Evolutionary conservation across 768 basidiomycete genomes (phyloP), one percentile per base, ranked within the genome.

Genomic region (Tephrocybe sp.): DNA sequence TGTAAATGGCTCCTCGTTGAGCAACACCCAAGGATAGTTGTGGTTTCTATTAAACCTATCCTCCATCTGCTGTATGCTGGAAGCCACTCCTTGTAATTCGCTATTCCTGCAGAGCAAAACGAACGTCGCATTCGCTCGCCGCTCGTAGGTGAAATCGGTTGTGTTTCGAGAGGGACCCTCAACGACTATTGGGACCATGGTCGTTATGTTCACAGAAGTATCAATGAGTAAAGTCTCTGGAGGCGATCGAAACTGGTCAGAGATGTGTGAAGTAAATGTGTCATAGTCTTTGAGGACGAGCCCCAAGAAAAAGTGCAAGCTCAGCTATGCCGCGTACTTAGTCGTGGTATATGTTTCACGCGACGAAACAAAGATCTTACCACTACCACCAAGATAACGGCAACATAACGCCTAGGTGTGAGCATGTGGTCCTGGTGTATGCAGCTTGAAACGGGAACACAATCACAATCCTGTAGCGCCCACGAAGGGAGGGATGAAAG

Each of bases 11-110:
- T 84, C 84, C 45, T 94, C 91, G 64, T 94, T 93, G 33, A 95
- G 75, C 60, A 93, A 82, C n/a, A 89, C 82, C 72, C 86, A 93
- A 8, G 90, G 88, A 66, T 93, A 93, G 12, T 70, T 69, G 57
- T 83, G 84, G 55, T 80, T 75, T 54, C 73, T 76, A 72, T 98
- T 98, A 70, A 95, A 96, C 24, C 88, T 73, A 59, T 90, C 85
- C 70, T 98, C 94, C 68, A 86, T 74, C 53, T 81, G 79, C 55
- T 79, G 78, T 54, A 88, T 81, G 51, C 80, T 83, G 25, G 77
- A 69, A 25, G 81, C 63, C 28, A 79, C 79, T 21, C 77, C 77
- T 26, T 64, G 55, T n/a, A 84, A 62, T 50, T 84, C 82, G 18
- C 63, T 70, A 61, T 84, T 83, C 11, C 80, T 65, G 43, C 76